Conservation (phyloP, 2,329 filamentous ascomycete species). For the Cercospora berteroae region DNA sequence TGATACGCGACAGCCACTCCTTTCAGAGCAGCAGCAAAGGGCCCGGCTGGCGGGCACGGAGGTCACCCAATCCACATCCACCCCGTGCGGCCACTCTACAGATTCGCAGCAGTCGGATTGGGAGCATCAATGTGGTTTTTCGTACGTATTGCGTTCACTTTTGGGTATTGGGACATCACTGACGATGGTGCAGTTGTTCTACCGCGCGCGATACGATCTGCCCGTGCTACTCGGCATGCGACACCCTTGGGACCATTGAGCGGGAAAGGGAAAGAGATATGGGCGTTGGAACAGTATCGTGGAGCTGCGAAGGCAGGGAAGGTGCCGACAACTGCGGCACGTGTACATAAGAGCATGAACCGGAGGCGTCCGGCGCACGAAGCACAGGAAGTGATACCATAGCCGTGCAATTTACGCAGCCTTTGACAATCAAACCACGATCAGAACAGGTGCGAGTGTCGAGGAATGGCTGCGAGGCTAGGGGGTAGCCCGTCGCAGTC, state of each 20-base stretch:
- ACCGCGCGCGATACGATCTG: constrained; percentile 95
- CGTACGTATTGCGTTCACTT: constrained; percentile 49
- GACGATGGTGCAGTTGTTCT: constrained; percentile 68
- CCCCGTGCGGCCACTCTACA: constrained; percentile 68
- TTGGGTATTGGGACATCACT: background rate
- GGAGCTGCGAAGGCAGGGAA: too few relatives aligned
- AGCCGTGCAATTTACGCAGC: constrained; percentile 10
- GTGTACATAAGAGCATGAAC: constrained; percentile 6
- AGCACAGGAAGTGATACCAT: constrained; percentile 7
- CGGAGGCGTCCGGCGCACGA: constrained; percentile 10
- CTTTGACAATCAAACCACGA: background rate
- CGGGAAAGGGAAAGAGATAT: background rate
- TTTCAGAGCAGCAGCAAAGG: constrained; percentile 29
- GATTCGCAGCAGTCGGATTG: constrained; percentile 79
- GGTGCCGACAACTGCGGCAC: background rate
- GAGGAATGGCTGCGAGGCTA: background rate
- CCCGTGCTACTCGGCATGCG: constrained; percentile 86
- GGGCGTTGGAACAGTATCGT: background rate
- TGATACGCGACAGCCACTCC: constrained; percentile 15
- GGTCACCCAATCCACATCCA: constrained; percentile 58
- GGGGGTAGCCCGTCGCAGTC: background rate
- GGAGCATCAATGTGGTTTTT: constrained; percentile 99
- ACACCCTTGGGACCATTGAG: constrained; percentile 92
- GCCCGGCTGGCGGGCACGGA: constrained; percentile 40
- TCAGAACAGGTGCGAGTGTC: background rate